These are phyloP conservation scores for Plasmodium knowlesi DNA, from an alignment of 169 alveolate species.

Conservation along the genomic window DNA sequence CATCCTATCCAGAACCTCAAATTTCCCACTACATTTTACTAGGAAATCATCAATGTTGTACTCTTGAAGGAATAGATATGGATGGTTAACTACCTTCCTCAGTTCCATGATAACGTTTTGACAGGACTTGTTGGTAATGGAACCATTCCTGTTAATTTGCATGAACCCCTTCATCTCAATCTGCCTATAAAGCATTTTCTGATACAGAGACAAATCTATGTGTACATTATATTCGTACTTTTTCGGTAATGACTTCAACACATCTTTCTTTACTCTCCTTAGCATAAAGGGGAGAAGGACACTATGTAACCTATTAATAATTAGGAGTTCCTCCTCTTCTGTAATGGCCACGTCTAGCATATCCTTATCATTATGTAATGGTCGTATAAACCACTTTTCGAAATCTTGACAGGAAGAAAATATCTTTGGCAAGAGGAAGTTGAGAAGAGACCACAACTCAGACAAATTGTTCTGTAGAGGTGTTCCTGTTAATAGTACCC, in stretches of 20 bases:
- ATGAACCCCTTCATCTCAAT: slow-evolving; percentile 86
- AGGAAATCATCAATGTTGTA: slow-evolving; percentile 93
- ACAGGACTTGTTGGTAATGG: slow-evolving; percentile 2
- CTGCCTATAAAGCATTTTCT: slow-evolving; percentile 93
- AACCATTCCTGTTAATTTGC: slow-evolving; percentile 76
- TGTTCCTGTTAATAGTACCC: slow-evolving; percentile 98
- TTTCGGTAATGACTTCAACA: slow-evolving; percentile 96
- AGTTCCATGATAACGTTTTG: slow-evolving; percentile 97
- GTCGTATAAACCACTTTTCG: slow-evolving; percentile 94
- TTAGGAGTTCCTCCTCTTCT: slow-evolving; percentile 65
- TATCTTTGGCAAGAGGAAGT: slow-evolving; percentile 97
- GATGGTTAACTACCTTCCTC: slow-evolving; percentile 98
- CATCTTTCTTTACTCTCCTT: slow-evolving; percentile 98
- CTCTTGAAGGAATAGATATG: slow-evolving; percentile 92
- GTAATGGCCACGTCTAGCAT: slow-evolving; percentile 10
- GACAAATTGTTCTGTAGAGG: slow-evolving; percentile 98
- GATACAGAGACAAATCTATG: slow-evolving; percentile 94
- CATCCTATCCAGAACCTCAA: slow-evolving; percentile 92
- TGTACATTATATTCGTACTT: slow-evolving; percentile 91
- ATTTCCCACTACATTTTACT: slow-evolving; percentile 91
- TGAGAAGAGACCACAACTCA: slow-evolving; percentile 99
- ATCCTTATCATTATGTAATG: slow-evolving; percentile 40
- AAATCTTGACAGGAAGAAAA: slow-evolving; percentile 97
- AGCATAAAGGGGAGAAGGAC: slow-evolving; percentile 98
- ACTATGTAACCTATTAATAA: slow-evolving; percentile 93